Conservation (phyloP, 192 early-diverging fungal genomes). For the Phlyctochytrium bullatum region DNA sequence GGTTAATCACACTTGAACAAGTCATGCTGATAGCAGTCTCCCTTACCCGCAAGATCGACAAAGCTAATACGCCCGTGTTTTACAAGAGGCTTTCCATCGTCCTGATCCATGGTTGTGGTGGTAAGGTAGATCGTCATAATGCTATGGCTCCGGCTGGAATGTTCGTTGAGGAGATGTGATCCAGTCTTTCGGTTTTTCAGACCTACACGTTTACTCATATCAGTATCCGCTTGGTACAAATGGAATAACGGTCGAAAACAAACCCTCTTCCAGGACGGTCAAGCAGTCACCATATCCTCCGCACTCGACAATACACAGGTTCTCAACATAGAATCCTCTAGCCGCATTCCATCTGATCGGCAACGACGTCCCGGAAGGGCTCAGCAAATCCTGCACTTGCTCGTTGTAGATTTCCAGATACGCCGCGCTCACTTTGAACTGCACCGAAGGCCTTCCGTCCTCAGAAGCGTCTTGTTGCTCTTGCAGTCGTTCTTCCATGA, state of each 20-base stretch:
- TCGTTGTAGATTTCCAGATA: constrained; percentile 64
- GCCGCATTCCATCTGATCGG: constrained; percentile 43
- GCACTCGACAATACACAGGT: constrained; percentile 52
- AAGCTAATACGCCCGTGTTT: constrained; percentile 53
- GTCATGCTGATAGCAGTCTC: not conserved
- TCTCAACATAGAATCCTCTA: constrained; percentile 56
- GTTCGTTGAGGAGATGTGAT: constrained; percentile 55
- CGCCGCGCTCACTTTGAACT: constrained; percentile 30
- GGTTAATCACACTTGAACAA: no score
- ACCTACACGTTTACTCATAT: constrained; percentile 23
- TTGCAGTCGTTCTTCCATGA: not conserved
- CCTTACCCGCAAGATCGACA: constrained; percentile 56
- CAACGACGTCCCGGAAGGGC: constrained; percentile 29
- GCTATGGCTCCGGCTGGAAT: constrained; percentile 50
- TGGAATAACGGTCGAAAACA: not conserved
- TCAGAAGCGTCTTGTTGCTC: not conserved
- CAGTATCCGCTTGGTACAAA: constrained; percentile 15
- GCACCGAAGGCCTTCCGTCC: not conserved
- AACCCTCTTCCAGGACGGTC: constrained; percentile 56
- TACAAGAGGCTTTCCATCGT: constrained; percentile 11
- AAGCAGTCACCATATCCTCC: constrained; percentile 47
- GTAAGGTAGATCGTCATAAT: constrained; percentile 55
- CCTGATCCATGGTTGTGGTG: constrained; percentile 15
- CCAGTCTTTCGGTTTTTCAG: constrained; percentile 53
- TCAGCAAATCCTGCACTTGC: constrained; percentile 50